phyloP scores from a whole-genome alignment of 2,329 filamentous ascomycete genomes.

The Clonostachys solani region DNA sequence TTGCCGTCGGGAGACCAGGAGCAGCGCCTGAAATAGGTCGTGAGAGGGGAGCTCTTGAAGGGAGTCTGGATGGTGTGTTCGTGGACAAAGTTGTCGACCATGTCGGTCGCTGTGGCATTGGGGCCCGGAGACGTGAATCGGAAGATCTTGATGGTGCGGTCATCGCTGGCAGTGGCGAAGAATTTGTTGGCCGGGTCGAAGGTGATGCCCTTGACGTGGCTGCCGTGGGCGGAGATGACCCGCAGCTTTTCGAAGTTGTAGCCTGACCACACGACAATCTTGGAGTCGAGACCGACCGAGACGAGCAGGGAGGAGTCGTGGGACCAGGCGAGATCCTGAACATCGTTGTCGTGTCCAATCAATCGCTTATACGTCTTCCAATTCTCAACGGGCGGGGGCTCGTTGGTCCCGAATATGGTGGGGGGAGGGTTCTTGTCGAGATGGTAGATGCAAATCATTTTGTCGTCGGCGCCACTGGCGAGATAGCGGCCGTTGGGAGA shows the following conservation, averaged over 20 bases:
- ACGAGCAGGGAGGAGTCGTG: constrained; percentile 93
- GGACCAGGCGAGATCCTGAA: constrained; percentile 97
- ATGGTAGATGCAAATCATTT: constrained; percentile 96
- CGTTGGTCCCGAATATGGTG: constrained; percentile 83
- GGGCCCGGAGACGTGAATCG: constrained; percentile 87
- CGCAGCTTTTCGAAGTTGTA: constrained; percentile 98
- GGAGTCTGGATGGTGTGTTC: constrained; percentile 87
- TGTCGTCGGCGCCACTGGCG: constrained; percentile 95
- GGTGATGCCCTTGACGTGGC: constrained; percentile 97
- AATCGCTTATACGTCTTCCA: constrained; percentile 94
- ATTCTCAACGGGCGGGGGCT: constrained; percentile 90
- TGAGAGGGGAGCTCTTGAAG: constrained; percentile 87
- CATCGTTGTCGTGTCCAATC: constrained; percentile 97
- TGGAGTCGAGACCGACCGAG: constrained; percentile 94
- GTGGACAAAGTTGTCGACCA: constrained; percentile 92
- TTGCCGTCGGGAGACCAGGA: constrained; percentile 98
- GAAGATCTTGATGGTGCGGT: constrained; percentile 94
- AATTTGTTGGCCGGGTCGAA: constrained; percentile 99
- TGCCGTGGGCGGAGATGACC: constrained; percentile 87
- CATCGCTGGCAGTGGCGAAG: constrained; percentile 96
- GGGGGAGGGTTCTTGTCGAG: constrained; percentile 78
- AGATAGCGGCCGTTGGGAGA: constrained; percentile 93
- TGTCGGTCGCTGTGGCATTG: constrained; percentile 90
- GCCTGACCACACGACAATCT: constrained; percentile 97
- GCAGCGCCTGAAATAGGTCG: constrained; percentile 93